Base-by-base conservation (phyloP, 306 rosid species). In the Quercus wislizeni region DNA sequence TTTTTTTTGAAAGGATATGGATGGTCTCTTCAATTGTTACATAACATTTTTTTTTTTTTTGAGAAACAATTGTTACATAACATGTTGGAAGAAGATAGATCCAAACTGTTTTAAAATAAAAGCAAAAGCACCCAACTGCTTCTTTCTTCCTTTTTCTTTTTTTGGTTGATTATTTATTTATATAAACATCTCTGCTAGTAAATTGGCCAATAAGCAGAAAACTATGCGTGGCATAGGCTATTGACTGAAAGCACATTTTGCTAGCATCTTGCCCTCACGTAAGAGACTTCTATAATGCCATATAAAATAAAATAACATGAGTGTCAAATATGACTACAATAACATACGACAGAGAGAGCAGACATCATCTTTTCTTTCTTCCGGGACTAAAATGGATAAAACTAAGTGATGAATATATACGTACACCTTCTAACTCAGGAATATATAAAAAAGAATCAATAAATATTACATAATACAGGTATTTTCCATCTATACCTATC, bases 401-500 rank as follows among this genome's bases (percentile, higher is more conserved):
- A 35, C 70, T 64, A 23, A 64, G 43, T 30, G 9, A 27, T 27
- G 69, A 62, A 25, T 27, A 11, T 11, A 10, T 23, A 27, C 54
- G 15, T 28, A 27, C 27, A 71, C 62, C 78, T 58, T 27, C 13
- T 27, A 62, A 23, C 49, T 41, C 70, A 30, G 46, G 13, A 64
- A 7, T 27, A 75, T n/a, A 15, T 51, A 31, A 18, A 25, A 69
- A 81, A 69, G 64, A 81, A 69, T 33, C 51, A 59, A 75, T 6
- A 31, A 31, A 70, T 59, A 18, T 57, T 46, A 62, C 56, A 76
- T 12, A 23, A 17, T 70, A 28, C 20, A 46, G 4, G 4, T 41
- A 68, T 35, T 9, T 35, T 68, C 17, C 23, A 17, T 25, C 27
- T 35, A 33, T 9, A 9, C 3, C 27, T 68, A 19, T 33, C 72